Base-by-base conservation (phyloP, 169 alveolate genomes). In the Theileria parva region DNA sequence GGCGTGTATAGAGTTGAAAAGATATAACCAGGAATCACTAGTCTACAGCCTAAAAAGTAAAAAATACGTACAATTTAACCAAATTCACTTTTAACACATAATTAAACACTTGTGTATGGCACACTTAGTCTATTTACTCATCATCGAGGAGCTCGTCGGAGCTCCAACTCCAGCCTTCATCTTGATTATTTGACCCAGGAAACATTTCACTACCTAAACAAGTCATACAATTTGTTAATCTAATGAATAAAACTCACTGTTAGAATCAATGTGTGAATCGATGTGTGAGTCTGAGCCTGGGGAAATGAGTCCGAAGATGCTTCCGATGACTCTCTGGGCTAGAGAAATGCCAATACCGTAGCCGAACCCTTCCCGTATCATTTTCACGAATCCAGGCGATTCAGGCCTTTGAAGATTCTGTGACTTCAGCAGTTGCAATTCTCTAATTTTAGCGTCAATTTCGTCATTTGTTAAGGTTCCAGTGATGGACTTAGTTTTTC, bases 101-200 rank as follows among this genome's bases (percentile, higher is more conserved):
- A 57, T 57, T 6, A 11, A 25, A 25, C 15, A 48, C 57, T 12
- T 15, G 57, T 12, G n/a, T n/a, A n/a, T n/a, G n/a, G n/a, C n/a
- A n/a, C n/a, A n/a, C n/a, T n/a, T n/a, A n/a, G n/a, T n/a, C n/a
- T n/a, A n/a, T 7, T 80, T 32, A 81, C 72, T 81, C 88, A 21
- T 81, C 88, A 9, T 81, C 88, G 19, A 69, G 25, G 28, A 81
- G 57, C 6, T 57, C 25, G 17, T 81, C 88, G 51, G 78, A 63
- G 39, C 85, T 79, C 88, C 88, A 81, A 39, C 86, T 81, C 88
- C 88, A 81, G 23, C 88, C 88, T 60, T 81, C 80, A 79, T 39
- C 74, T 13, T 50, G 51, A 75, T 72, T 69, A 15, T 81, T 79
- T n/a, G 66, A 57, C 1, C 15, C 32, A 25, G 66, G 5, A 57